Conservation (phyloP, 164 flowering plant genomes). For the Tinospora cordifolia region DNA sequence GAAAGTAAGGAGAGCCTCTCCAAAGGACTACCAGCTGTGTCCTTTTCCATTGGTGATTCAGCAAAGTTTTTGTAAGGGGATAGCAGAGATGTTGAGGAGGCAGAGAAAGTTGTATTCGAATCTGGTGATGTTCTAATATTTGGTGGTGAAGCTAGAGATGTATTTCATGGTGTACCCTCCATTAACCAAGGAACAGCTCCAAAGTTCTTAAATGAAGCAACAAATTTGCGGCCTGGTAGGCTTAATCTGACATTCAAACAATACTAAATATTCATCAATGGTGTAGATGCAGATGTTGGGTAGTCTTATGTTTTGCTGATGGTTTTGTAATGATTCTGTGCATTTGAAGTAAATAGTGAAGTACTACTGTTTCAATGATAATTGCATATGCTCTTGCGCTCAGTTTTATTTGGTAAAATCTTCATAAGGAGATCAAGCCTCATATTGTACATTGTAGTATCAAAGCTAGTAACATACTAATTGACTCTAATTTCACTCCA, state of each 20-base stretch:
- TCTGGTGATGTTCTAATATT: slow-evolving; percentile 87
- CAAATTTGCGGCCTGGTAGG: slow-evolving; percentile 66
- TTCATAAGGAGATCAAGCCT: too few species aligned
- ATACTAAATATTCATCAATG: too few species aligned
- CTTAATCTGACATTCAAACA: slow-evolving; percentile 77
- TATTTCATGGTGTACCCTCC: slow-evolving; percentile 65
- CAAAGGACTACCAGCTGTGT: slow-evolving; percentile 67
- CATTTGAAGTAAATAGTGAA: too few species aligned
- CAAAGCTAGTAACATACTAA: too few species aligned
- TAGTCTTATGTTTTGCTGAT: too few species aligned
- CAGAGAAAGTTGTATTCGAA: slow-evolving; percentile 43
- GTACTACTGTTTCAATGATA: too few species aligned
- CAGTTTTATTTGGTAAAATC: too few species aligned
- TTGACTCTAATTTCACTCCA: too few species aligned
- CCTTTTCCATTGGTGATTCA: slow-evolving; percentile 76
- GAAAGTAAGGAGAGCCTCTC: slow-evolving; percentile 52
- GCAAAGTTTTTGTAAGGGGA: slow-evolving; percentile 70
- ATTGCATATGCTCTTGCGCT: too few species aligned
- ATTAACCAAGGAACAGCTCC: slow-evolving; percentile 56
- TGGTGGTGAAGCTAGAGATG: slow-evolving; percentile 72
- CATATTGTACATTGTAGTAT: too few species aligned
- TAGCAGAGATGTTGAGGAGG: slow-evolving; percentile 40
- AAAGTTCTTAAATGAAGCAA: slow-evolving; percentile 30
- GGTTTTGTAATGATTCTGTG: too few species aligned
- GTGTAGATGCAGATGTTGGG: too few species aligned